Evolutionary conservation across 1,284 basidiomycete genomes (phyloP).

Genomic region (Ustilago curta): DNA sequence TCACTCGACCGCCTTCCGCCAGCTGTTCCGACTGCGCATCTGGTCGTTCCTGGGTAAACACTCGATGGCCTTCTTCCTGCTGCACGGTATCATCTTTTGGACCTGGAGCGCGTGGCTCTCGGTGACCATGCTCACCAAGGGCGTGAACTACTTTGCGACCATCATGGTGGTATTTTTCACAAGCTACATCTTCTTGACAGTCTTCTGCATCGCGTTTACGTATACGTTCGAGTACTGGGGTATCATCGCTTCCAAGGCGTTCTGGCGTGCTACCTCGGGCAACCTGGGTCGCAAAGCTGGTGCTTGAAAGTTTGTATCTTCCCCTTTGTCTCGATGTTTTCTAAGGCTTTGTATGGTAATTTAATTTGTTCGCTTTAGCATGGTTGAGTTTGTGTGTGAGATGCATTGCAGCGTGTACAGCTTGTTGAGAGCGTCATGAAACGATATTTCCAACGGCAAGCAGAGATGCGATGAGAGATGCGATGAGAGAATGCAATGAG

Average conservation of each 20-base stretch:
- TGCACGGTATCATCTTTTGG: slow-evolving; percentile 63
- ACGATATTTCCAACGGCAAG: neutral
- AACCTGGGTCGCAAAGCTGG: slow-evolving; percentile 50
- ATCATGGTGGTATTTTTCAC: slow-evolving; percentile 57
- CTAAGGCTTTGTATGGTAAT: neutral
- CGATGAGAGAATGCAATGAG: neutral
- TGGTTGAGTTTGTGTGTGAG: neutral
- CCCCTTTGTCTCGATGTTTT: neutral
- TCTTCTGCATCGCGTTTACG: slow-evolving; percentile 58
- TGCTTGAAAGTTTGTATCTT: slow-evolving; percentile 18
- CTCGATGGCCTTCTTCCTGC: slow-evolving; percentile 59
- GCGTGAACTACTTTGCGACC: slow-evolving; percentile 53
- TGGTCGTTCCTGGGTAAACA: slow-evolving; percentile 59
- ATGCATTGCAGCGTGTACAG: slow-evolving; percentile 10
- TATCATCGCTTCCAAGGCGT: slow-evolving; percentile 54
- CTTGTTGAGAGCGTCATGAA: neutral
- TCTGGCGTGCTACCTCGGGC: slow-evolving; percentile 55
- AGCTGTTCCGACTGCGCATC: slow-evolving; percentile 54
- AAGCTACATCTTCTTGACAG: slow-evolving; percentile 43
- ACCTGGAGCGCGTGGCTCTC: slow-evolving; percentile 57
- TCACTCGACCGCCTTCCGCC: slow-evolving; percentile 49
- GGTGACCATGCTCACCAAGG: slow-evolving; percentile 44
- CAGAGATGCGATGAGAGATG: neutral
- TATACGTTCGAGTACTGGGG: slow-evolving; percentile 63
- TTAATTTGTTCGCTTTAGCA: neutral